phyloP scores from a whole-genome alignment of 805 yeast genomes.

The Cyberlindnera euphorbiiphila region DNA sequence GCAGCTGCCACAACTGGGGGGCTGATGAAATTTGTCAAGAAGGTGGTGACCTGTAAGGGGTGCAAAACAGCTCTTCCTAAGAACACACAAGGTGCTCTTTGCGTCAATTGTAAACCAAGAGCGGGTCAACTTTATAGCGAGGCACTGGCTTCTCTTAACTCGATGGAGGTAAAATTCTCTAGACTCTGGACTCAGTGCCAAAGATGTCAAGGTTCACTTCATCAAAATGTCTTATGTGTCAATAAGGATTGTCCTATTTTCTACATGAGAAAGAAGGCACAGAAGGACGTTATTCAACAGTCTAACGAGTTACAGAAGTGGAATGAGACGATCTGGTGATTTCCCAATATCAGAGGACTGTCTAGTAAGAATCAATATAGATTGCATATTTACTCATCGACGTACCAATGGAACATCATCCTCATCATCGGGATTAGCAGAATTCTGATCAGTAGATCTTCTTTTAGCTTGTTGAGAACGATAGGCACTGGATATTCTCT shows the following conservation, averaged over 20 bases:
- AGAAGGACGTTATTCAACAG: conserved; percentile 38
- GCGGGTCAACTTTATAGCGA: conserved; percentile 80
- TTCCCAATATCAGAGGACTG: background rate
- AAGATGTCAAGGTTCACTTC: conserved; percentile 92
- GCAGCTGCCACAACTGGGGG: conserved; percentile 60
- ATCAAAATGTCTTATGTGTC: conserved; percentile 92
- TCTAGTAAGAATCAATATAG: background rate
- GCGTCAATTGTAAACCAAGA: conserved; percentile 68
- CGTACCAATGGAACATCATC: conserved; percentile 11
- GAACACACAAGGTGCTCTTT: conserved; percentile 67
- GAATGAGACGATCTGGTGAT: conserved; percentile 31
- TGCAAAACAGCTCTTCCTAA: conserved; percentile 73
- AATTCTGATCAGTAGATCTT: background rate
- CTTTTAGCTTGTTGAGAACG: conserved; percentile 7
- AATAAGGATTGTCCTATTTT: conserved; percentile 97
- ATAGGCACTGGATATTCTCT: conserved; percentile 7
- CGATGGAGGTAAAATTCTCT: conserved; percentile 76
- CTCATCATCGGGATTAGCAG: background rate
- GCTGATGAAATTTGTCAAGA: conserved; percentile 85
- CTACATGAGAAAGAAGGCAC: conserved; percentile 77
- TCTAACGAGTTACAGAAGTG: conserved; percentile 37
- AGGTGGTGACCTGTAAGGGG: conserved; percentile 81
- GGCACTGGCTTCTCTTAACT: conserved; percentile 75
- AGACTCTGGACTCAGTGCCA: conserved; percentile 98
- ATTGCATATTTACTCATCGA: background rate